Conservation (phyloP, 2,329 filamentous ascomycete species). For the Orbilia blumenaviensis region DNA sequence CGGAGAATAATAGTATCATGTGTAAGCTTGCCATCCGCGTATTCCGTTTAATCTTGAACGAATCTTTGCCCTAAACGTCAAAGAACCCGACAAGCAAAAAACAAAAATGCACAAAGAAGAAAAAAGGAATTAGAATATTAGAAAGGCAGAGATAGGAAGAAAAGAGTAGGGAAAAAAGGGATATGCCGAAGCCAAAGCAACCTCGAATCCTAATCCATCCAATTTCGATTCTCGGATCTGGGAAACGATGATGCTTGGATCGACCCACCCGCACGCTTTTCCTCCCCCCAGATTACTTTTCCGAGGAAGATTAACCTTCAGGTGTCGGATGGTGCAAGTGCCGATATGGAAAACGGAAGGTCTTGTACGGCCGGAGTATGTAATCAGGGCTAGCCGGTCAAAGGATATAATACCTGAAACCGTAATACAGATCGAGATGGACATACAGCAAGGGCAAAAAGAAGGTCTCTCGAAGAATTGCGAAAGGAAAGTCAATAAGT, state of each 20-base stretch:
- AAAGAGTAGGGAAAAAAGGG: slow-evolving; percentile 1
- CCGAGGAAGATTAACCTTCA: background rate
- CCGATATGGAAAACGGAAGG: slow-evolving; percentile 43
- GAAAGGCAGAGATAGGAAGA: background rate
- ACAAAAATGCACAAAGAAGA: background rate
- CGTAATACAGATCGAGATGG: too few species aligned
- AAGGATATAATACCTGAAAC: slow-evolving; percentile 33
- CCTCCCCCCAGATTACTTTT: slow-evolving; percentile 31
- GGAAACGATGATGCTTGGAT: slow-evolving; percentile 47
- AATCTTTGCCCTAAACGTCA: slow-evolving; percentile 36
- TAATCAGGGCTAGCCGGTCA: slow-evolving; percentile 31
- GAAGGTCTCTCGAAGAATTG: slow-evolving; percentile 19
- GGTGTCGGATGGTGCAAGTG: slow-evolving; percentile 43
- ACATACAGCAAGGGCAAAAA: too few species aligned
- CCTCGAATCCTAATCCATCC: slow-evolving; percentile 11
- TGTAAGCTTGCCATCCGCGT: slow-evolving; percentile 33
- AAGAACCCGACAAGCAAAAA: background rate
- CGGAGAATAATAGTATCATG: background rate
- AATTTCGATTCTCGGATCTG: slow-evolving; percentile 52
- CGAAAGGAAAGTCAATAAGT: slow-evolving; percentile 37
- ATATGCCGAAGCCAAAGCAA: slow-evolving; percentile 36
- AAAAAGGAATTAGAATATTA: too few species aligned
- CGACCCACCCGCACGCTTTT: slow-evolving; percentile 48
- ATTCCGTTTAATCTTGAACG: slow-evolving; percentile 5
- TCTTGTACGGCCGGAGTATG: slow-evolving; percentile 29